These are phyloP conservation scores for Aspergillus biplanus DNA, from an alignment of 495 filamentous ascomycete species.

Conservation along the genomic window DNA sequence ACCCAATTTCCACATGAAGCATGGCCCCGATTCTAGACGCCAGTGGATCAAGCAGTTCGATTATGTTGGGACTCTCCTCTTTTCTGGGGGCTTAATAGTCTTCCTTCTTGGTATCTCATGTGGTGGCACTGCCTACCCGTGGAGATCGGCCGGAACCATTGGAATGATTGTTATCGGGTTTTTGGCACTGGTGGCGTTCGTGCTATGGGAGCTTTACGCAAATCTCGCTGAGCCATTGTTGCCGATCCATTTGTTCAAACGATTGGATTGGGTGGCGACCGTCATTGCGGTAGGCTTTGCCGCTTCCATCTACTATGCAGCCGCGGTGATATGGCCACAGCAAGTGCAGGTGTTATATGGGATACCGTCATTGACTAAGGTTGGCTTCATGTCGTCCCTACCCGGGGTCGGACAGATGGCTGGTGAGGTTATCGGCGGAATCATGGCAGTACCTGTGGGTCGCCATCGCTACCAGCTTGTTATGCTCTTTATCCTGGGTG, in stretches of 20 bases:
- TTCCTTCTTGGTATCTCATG: background rate
- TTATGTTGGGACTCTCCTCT: background rate
- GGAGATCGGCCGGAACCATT: background rate
- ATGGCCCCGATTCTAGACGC: background rate
- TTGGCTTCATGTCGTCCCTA: background rate
- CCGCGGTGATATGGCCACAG: background rate
- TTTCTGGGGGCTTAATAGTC: background rate
- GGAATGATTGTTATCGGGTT: background rate
- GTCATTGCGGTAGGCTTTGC: background rate
- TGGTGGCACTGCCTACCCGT: background rate
- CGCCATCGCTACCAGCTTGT: too few relatives aligned
- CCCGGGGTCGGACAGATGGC: background rate
- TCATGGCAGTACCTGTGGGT: background rate
- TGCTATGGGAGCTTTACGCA: background rate
- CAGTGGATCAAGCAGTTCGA: background rate
- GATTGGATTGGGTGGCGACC: background rate
- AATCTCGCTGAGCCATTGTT: background rate
- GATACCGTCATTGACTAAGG: background rate
- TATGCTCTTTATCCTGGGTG: too few relatives aligned
- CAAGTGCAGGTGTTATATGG: background rate
- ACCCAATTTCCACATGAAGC: background rate
- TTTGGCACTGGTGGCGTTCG: background rate
- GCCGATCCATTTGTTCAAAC: background rate
- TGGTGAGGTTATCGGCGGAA: background rate
- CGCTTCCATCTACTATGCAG: background rate